A percentile compares a stretch with the other conserved stretches of the same genome.
These are phyloP conservation scores for Pichia sp. DNA, from an alignment of 1,139 yeast species.

Conservation along the genomic window DNA sequence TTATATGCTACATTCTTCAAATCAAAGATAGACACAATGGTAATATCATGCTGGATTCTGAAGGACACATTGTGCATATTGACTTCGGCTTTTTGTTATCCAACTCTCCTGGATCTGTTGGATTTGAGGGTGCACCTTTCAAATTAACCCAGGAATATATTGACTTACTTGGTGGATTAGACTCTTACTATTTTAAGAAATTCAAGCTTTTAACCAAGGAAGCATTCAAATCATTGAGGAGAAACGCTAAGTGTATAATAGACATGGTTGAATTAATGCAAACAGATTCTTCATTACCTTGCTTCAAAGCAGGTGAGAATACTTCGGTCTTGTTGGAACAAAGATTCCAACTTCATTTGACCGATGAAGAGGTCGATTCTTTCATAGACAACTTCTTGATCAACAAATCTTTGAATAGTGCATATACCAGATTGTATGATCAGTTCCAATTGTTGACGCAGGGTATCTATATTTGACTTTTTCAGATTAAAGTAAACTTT, in stretches of 20 bases:
- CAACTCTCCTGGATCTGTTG: slow-evolving; percentile 93
- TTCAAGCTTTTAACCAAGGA: slow-evolving; percentile 62
- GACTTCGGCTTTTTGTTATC: slow-evolving; percentile 92
- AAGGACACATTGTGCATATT: slow-evolving; percentile 92
- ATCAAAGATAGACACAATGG: slow-evolving; percentile 96
- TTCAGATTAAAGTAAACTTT: no score
- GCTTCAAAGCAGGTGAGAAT: slow-evolving; percentile 82
- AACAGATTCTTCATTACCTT: slow-evolving; percentile 81
- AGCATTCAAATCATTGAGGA: slow-evolving; percentile 69
- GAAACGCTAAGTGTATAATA: slow-evolving; percentile 66
- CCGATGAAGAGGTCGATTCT: slow-evolving; percentile 66
- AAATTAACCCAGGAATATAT: slow-evolving; percentile 84
- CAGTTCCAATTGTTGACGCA: slow-evolving; percentile 92
- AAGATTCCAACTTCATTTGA: slow-evolving; percentile 70
- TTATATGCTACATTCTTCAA: slow-evolving; percentile 82
- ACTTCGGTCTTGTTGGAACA: slow-evolving; percentile 76
- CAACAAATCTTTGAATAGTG: slow-evolving; percentile 78
- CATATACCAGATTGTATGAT: slow-evolving; percentile 87
- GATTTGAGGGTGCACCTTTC: slow-evolving; percentile 96
- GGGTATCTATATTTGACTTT: slow-evolving; percentile 69
- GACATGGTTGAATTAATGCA: slow-evolving; percentile 91
- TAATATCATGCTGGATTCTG: slow-evolving; percentile 87
- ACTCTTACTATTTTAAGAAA: slow-evolving; percentile 51
- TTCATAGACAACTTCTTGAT: slow-evolving; percentile 75
- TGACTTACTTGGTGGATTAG: slow-evolving; percentile 77